A percentile compares a stretch with the other conserved stretches of the same genome.
Evolutionary conservation across 1,284 basidiomycete genomes (phyloP).

Genomic region (Puccinia sorghi): DNA sequence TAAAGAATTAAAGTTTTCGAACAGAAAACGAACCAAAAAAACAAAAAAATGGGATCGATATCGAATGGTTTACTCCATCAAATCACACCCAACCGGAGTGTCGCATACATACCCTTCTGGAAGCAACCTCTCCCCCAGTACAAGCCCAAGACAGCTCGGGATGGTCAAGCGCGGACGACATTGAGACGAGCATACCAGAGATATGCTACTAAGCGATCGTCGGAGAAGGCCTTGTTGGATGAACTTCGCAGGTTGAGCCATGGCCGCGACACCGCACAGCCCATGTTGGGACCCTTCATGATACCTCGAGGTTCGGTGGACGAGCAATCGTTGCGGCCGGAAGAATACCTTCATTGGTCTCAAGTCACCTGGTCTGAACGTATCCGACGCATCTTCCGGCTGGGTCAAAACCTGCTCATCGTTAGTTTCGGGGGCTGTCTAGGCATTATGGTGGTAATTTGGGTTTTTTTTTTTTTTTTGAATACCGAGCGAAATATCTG

Average conservation of each 20-base stretch:
- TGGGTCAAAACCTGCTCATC: conserved; percentile 17
- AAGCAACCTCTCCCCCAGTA: too few species aligned
- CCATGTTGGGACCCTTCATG: conserved; percentile 27
- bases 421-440: conserved; percentile 31
- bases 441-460: conserved; percentile 33
- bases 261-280: conserved; percentile 1
- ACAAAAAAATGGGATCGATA: too few species aligned
- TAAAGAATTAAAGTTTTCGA: too few species aligned
- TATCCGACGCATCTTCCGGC: neutral
- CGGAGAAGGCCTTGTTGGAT: conserved; percentile 17
- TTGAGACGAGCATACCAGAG: neutral
- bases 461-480: too few species aligned
- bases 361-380: conserved; percentile 18
- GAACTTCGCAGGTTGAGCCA: conserved; percentile 35
- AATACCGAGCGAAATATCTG: too few species aligned
- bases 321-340: neutral
- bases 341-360: conserved; percentile 21
- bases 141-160: too few species aligned
- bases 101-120: too few species aligned
- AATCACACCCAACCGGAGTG: too few species aligned
- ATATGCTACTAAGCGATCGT: neutral
- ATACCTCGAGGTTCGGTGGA: neutral
- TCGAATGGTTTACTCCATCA: too few species aligned
- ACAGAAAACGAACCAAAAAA: too few species aligned
- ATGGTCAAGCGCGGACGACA: too few species aligned